Conservation (phyloP, 2,329 filamentous ascomycete genomes). For the Aspergillus sp. region DNA sequence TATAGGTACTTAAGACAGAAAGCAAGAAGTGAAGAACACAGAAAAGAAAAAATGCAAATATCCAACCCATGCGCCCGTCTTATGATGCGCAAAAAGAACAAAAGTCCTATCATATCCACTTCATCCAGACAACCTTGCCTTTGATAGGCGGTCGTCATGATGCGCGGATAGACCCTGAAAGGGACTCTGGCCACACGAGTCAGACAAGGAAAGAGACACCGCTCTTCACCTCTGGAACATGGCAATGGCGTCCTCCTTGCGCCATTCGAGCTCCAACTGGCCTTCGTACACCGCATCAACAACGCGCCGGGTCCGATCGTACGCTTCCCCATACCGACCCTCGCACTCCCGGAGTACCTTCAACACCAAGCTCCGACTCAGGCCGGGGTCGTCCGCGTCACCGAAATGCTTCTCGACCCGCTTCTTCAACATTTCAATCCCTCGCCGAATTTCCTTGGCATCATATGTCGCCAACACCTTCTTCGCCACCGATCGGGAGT, state of each 20-base stretch:
- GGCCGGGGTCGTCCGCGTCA: conserved; percentile 73
- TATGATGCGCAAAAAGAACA: conserved; percentile 14
- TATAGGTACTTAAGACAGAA: conserved; percentile 9
- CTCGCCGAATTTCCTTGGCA: conserved; percentile 79
- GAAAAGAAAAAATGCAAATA: not conserved
- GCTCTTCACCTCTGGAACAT: conserved; percentile 44
- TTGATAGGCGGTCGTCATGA: not conserved
- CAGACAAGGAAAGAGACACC: conserved; percentile 10
- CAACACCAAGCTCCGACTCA: conserved; percentile 60
- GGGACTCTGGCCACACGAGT: not conserved
- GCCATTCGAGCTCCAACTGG: conserved; percentile 50
- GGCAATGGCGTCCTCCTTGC: conserved; percentile 46
- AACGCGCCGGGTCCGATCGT: conserved; percentile 52
- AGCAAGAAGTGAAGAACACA: conserved; percentile 9
- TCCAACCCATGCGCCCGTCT: conserved; percentile 16
- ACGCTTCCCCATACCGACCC: conserved; percentile 55
- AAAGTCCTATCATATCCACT: conserved; percentile 11
- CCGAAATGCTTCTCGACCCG: conserved; percentile 97
- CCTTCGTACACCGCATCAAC: conserved; percentile 49
- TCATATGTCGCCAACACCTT: conserved; percentile 82
- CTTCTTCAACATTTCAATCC: conserved; percentile 86
- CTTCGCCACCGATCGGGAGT: conserved; percentile 79
- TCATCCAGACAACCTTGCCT: conserved; percentile 3
- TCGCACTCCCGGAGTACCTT: conserved; percentile 65
- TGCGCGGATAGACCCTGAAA: conserved; percentile 6